Conservation (phyloP, 2,329 filamentous ascomycete genomes). For the Phyllosticta citrichinensis region DNA sequence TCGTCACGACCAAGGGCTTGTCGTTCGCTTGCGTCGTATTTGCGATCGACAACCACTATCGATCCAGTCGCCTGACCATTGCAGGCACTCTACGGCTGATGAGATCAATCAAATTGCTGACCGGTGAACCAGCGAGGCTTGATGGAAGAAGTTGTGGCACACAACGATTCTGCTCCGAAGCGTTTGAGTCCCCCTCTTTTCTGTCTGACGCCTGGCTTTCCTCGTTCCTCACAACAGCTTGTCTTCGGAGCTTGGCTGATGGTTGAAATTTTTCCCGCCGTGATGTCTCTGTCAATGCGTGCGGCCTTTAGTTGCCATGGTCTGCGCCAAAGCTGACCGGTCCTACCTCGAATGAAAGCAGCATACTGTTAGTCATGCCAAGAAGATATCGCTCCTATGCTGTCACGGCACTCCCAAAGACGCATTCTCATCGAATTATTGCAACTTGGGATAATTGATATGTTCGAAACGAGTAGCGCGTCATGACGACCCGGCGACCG, state of each 20-base stretch:
- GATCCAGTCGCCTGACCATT: neutral
- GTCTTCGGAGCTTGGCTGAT: too few relatives aligned
- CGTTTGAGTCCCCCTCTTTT: neutral
- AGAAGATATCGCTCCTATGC: too few relatives aligned
- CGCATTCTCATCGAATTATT: neutral
- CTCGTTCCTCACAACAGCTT: neutral
- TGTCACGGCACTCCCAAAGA: neutral
- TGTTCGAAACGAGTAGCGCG: neutral
- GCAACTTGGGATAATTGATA: neutral
- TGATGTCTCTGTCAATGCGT: too few relatives aligned
- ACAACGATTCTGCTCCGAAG: neutral
- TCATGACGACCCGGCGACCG: neutral
- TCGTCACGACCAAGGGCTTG: neutral
- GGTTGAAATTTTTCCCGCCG: too few relatives aligned
- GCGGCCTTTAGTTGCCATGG: too few relatives aligned
- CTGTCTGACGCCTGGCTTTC: neutral
- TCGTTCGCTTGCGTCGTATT: neutral
- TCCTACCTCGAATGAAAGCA: too few relatives aligned
- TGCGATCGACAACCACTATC: neutral
- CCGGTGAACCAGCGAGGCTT: neutral
- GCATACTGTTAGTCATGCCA: too few relatives aligned
- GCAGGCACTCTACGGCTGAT: neutral
- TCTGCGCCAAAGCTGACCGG: too few relatives aligned
- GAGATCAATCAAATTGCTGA: neutral
- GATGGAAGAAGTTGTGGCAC: neutral